phyloP scores from a whole-genome alignment of 768 basidiomycete species.

The Trametes sanguinea region DNA sequence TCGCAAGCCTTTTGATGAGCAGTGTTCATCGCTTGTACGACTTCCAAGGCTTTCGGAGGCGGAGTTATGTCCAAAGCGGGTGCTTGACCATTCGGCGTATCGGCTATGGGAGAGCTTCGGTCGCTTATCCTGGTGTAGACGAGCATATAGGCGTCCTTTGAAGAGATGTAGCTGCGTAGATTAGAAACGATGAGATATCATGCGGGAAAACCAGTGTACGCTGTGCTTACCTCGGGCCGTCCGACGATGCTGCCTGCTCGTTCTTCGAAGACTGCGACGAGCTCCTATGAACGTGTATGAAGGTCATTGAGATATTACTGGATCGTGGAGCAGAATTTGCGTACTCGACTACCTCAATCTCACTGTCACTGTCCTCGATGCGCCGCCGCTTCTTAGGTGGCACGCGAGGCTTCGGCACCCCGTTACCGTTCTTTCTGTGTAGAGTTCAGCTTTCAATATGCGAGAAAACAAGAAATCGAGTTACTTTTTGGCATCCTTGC shows the following conservation, averaged over 20 bases:
- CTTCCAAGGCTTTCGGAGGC: slow-evolving; percentile 54
- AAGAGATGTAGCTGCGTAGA: slow-evolving; percentile 47
- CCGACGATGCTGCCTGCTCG: neutral
- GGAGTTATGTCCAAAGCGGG: neutral
- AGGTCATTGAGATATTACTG: neutral
- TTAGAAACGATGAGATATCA: neutral
- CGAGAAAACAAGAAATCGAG: neutral
- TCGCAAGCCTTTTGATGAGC: slow-evolving; percentile 48
- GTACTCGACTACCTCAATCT: slow-evolving; percentile 30
- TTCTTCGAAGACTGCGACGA: slow-evolving; percentile 2
- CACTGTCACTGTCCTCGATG: slow-evolving; percentile 39
- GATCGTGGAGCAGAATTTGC: neutral
- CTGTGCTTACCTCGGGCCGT: slow-evolving; percentile 14
- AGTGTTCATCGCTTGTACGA: slow-evolving; percentile 57
- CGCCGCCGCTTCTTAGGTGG: slow-evolving; percentile 50
- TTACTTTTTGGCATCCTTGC: slow-evolving; percentile 33
- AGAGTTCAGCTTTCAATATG: neutral
- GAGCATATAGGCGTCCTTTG: slow-evolving; percentile 94
- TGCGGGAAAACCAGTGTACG: neutral
- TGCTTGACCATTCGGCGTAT: neutral
- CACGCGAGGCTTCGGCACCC: neutral
- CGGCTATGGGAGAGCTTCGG: slow-evolving; percentile 17
- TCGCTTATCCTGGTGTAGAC: slow-evolving; percentile 66
- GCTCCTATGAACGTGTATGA: neutral
- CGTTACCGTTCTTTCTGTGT: slow-evolving; percentile 6